Conservation (phyloP, 257 asterid genomes). For the Solanum pimpinellifolium region DNA sequence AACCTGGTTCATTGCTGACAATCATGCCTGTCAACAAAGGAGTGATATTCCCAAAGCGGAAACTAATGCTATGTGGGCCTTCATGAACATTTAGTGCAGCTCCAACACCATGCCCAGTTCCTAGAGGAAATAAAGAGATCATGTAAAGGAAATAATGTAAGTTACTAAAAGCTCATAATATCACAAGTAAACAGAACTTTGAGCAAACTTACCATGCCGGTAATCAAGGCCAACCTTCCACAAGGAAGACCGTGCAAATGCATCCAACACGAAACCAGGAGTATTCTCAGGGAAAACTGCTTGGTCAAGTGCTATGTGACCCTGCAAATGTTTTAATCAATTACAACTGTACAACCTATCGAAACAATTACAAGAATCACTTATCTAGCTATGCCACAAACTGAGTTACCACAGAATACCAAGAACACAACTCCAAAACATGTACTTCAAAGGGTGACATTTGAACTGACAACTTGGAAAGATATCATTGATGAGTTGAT, state of each 20-base stretch:
- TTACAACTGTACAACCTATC: conserved; percentile 3
- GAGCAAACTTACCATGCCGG: conserved; percentile 62
- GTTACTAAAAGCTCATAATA: background rate
- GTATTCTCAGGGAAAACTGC: conserved; percentile 90
- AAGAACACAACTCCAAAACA: background rate
- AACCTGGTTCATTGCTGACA: conserved; percentile 98
- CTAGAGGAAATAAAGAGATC: conserved; percentile 19
- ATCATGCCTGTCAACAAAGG: conserved; percentile 92
- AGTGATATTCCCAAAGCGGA: conserved; percentile 87
- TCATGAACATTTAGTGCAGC: conserved; percentile 98
- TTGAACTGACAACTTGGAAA: background rate
- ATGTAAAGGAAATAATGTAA: background rate
- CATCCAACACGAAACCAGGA: conserved; percentile 92
- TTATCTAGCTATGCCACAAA: background rate
- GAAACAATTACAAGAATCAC: background rate
- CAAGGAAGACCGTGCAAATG: conserved; percentile 85
- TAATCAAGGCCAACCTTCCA: conserved; percentile 99
- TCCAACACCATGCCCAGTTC: conserved; percentile 99
- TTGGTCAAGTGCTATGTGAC: conserved; percentile 95
- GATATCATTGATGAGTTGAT: background rate
- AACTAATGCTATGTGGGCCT: conserved; percentile 99
- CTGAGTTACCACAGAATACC: background rate
- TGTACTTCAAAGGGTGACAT: background rate
- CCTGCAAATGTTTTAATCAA: conserved; percentile 35
- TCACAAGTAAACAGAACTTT: background rate